A percentile compares a stretch with the other conserved stretches of the same genome.
phyloP scores from a whole-genome alignment of 2,329 filamentous ascomycete species.

The Cyphellophora attinorum region DNA sequence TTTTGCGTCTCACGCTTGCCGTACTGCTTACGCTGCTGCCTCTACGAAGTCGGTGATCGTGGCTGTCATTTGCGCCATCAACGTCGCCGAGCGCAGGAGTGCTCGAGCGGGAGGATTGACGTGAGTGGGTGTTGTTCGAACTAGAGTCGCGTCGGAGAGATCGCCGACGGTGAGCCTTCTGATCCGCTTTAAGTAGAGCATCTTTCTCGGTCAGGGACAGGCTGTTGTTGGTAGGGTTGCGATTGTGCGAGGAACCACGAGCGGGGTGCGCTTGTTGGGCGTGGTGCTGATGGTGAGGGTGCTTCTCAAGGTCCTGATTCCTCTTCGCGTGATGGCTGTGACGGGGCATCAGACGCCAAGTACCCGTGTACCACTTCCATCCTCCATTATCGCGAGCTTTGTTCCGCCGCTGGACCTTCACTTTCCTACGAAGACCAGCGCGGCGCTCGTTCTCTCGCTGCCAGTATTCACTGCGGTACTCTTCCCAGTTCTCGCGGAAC shows the following conservation, averaged over 20 bases:
- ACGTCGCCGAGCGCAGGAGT: conserved; percentile 12
- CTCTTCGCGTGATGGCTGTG: conserved; percentile 7
- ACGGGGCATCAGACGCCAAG: conserved; percentile 41
- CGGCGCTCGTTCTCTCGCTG: conserved; percentile 90
- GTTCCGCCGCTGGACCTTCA: conserved; percentile 56
- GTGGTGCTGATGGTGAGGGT: conserved; percentile 15
- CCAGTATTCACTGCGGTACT: conserved; percentile 92
- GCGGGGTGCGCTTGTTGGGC: conserved; percentile 5
- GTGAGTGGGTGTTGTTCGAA: conserved; percentile 14
- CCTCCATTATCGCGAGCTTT: conserved; percentile 59
- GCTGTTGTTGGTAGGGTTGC: conserved; percentile 3
- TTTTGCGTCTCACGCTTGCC: conserved; percentile 11
- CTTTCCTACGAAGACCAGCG: conserved; percentile 58
- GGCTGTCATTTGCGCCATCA: conserved; percentile 11
- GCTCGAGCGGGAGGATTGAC: conserved; percentile 16
- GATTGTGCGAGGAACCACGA: conserved; percentile 1
- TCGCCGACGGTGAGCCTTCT: conserved; percentile 1
- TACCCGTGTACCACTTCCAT: conserved; percentile 77
- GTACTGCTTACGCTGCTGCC: conserved; percentile 18
- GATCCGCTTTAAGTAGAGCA: too few species aligned
- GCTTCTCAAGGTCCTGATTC: conserved; percentile 19
- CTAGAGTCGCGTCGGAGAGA: conserved; percentile 10
- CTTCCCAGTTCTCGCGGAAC: conserved; percentile 94
- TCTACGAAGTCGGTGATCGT: conserved; percentile 11
- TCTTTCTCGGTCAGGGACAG: conserved; percentile 9